Evolutionary conservation across 129 eudicot species (phyloP), one percentile per base, ranked within the genome.

Genomic region (Calendula officinalis): DNA sequence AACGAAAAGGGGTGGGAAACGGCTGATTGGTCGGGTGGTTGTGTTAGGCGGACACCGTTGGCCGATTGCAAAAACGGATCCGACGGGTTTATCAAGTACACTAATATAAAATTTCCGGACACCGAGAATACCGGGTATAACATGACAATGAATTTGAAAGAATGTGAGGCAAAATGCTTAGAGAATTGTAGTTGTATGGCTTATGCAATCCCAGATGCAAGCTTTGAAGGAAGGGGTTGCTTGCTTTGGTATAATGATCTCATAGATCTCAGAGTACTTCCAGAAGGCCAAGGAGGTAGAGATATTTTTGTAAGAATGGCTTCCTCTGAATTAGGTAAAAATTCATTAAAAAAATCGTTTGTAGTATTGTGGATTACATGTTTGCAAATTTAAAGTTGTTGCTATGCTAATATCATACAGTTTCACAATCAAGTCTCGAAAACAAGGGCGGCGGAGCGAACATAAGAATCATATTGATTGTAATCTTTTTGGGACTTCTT

Each of bases 11-110:
- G 30, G 6, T 84, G 84, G 87, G 61, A 48, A 2, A 32, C 30
- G 0, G 68, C 62, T 5, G 76, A 84, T 46, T 84, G 87, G 87
- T 49, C 70, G 8, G 67, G 64, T 34, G 94, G 94, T n/a, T 85
- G 94, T 64, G 63, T 43, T 6, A 42, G 94, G 50, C 59, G 65
- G 52, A 55, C 13, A 7, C 62, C 74, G 0, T 64, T 82, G 71
- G 71, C 30, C 30, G 30, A 73, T 56, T 85, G 81, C 39, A 7
- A 22, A 15, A 62, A 32, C 7, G 78, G 76, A 57, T 6, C 46
- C 1, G 86, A 81, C 12, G 76, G 81, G 11, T 87, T 83, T 66
- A 4, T 51, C 3, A 73, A 32, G 62, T 57, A 53, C 48, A 1
- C 41, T 0, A 47, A 33, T 6, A 53, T 87, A 8, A 75, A 81